phyloP scores from a whole-genome alignment of 2,329 filamentous ascomycete genomes.

The Juglanconis juglandina region DNA sequence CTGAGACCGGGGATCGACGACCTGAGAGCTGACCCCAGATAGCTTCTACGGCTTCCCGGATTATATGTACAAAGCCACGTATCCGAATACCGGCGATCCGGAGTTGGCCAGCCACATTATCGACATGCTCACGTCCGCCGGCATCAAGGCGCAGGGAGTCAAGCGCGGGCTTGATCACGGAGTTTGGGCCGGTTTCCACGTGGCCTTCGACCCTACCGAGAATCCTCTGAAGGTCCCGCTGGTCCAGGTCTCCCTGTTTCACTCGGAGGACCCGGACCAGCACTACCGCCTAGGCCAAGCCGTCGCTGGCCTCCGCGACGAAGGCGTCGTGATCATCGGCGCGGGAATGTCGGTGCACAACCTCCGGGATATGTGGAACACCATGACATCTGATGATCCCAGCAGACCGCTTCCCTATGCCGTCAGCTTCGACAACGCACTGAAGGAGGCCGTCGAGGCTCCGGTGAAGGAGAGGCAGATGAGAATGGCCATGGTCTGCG shows the following conservation, averaged over 20 bases:
- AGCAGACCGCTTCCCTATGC: constrained; percentile 51
- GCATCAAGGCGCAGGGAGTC: constrained; percentile 57
- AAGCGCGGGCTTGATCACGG: constrained; percentile 71
- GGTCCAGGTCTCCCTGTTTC: constrained; percentile 69
- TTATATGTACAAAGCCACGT: constrained; percentile 66
- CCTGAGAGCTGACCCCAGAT: constrained; percentile 24
- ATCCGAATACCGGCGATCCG: constrained; percentile 60
- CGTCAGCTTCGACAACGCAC: constrained; percentile 62
- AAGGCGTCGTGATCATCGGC: constrained; percentile 65
- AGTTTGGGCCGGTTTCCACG: constrained; percentile 67
- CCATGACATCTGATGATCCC: constrained; percentile 37
- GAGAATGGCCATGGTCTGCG: constrained; percentile 36
- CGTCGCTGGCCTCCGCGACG: constrained; percentile 61
- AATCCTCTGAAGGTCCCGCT: constrained; percentile 65
- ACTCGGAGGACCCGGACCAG: constrained; percentile 58
- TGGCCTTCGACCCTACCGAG: constrained; percentile 57
- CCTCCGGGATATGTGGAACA: constrained; percentile 48
- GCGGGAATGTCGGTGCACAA: constrained; percentile 77
- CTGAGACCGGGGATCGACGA: background rate
- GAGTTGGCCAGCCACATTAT: constrained; percentile 59
- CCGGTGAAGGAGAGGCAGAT: constrained; percentile 35
- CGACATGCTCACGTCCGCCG: constrained; percentile 48
- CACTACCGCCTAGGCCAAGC: constrained; percentile 68
- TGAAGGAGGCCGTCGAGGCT: constrained; percentile 60
- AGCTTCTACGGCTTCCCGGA: constrained; percentile 67